Conservation (phyloP, 2,329 filamentous ascomycete species). For the Epichloe glyceriae region DNA sequence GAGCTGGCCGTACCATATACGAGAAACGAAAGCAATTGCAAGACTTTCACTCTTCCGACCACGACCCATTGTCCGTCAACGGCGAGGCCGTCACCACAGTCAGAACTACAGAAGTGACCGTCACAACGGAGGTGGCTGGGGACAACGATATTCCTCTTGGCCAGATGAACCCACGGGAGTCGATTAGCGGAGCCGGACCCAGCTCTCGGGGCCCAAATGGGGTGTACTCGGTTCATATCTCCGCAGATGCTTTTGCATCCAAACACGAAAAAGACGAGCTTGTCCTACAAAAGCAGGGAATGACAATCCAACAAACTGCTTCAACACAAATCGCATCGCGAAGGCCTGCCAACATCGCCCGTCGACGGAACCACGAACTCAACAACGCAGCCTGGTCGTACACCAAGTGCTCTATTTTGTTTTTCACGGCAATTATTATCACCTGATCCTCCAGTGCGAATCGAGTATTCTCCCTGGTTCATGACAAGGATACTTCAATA, state of each 20-base stretch:
- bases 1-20: conserved; percentile 55
- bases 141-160: conserved; percentile 13
- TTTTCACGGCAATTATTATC: conserved; percentile 58
- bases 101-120: conserved; percentile 52
- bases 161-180: conserved; percentile 11
- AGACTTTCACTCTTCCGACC: conserved; percentile 36
- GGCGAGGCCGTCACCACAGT: conserved; percentile 32
- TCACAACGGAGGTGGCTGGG: conserved; percentile 36
- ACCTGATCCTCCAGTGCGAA: conserved; percentile 69
- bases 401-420: conserved; percentile 56
- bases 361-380: conserved; percentile 33
- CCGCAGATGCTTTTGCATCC: conserved; percentile 16
- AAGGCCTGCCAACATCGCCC: conserved; percentile 16
- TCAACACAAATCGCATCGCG: conserved; percentile 8
- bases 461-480: conserved; percentile 55
- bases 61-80: conserved; percentile 25
- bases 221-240: conserved; percentile 40
- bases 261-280: conserved; percentile 11
- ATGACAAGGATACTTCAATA: conserved; percentile 38
- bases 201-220: conserved; percentile 9
- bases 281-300: conserved; percentile 16
- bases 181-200: conserved; percentile 6
- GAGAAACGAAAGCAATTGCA: conserved; percentile 50
- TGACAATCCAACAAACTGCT: conserved; percentile 9
- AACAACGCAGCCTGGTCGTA: conserved; percentile 57